Evolutionary conservation across 495 filamentous ascomycete species (phyloP).

Genomic region (Aspergillus baeticus): DNA sequence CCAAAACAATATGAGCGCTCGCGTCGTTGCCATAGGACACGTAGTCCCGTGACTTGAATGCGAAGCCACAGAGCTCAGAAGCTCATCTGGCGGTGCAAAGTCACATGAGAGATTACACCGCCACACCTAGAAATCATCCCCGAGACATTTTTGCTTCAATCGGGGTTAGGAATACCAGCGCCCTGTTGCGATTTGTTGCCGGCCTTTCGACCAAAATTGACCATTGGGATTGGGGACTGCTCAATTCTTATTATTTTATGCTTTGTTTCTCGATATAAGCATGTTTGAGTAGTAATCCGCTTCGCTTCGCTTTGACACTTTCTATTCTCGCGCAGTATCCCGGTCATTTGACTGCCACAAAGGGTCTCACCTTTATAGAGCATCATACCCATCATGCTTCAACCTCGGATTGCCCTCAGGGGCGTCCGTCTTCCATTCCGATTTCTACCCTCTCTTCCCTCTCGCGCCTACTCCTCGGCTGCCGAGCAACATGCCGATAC

Average conservation of each 20-base stretch:
- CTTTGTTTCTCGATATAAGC: conserved; percentile 1
- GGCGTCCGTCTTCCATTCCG: conserved; percentile 49
- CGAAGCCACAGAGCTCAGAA: conserved; percentile 9
- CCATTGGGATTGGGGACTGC: conserved; percentile 6
- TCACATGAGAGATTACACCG: conserved; percentile 11
- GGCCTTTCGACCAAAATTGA: conserved; percentile 7
- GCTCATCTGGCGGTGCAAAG: conserved; percentile 16
- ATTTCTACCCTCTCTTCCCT: conserved; percentile 35
- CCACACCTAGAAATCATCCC: conserved; percentile 15
- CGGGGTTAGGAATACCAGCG: background rate
- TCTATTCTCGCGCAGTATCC: background rate
- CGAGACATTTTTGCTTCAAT: conserved; percentile 26
- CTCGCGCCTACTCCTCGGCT: conserved; percentile 57
- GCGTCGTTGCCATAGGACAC: conserved; percentile 13
- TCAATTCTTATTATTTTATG: background rate
- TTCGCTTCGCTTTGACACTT: background rate
- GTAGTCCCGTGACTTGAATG: conserved; percentile 11
- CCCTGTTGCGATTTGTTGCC: conserved; percentile 12
- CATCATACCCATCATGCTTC: conserved; percentile 52
- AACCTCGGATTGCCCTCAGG: conserved; percentile 59
- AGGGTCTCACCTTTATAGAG: background rate
- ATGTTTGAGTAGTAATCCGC: conserved; percentile 14
- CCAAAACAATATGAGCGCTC: conserved; percentile 12
- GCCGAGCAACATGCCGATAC: conserved; percentile 36
- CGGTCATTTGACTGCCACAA: conserved; percentile 9